Conservation (phyloP, 495 filamentous ascomycete species). For the Immersiella caudata region DNA sequence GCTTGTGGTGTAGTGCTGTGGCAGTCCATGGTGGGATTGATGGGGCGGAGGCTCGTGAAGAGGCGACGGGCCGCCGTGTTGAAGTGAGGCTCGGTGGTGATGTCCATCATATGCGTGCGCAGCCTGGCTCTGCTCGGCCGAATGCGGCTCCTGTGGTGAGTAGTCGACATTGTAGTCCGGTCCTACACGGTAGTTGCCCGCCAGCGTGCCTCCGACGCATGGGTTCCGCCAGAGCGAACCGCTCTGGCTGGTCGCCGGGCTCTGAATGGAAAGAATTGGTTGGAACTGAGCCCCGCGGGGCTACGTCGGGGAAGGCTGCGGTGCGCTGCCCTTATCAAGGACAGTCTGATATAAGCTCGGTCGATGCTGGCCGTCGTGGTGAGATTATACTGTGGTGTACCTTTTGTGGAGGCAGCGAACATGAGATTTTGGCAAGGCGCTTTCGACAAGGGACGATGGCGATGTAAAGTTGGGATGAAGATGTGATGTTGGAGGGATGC, state of each 20-base stretch:
- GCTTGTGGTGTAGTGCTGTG: conserved; percentile 53
- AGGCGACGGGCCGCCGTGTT: conserved; percentile 48
- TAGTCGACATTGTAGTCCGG: conserved; percentile 67
- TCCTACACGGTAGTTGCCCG: conserved; percentile 63
- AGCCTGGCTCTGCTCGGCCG: conserved; percentile 56
- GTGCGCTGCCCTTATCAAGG: conserved; percentile 19
- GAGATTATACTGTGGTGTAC: conserved; percentile 26
- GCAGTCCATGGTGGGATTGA: conserved; percentile 51
- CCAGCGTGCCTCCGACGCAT: conserved; percentile 70
- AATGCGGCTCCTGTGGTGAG: conserved; percentile 60
- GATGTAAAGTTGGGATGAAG: conserved; percentile 29
- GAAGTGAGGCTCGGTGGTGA: conserved; percentile 51
- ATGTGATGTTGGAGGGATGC: conserved; percentile 18
- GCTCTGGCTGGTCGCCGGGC: conserved; percentile 67
- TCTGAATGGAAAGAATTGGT: conserved; percentile 58
- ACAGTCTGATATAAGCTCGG: conserved; percentile 17
- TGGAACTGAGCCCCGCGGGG: conserved; percentile 51
- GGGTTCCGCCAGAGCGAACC: conserved; percentile 72
- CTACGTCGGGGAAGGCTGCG: conserved; percentile 34
- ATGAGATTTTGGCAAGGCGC: conserved; percentile 39
- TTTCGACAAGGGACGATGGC: conserved; percentile 30
- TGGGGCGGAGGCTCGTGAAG: conserved; percentile 47
- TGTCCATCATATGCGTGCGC: conserved; percentile 56
- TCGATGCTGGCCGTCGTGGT: conserved; percentile 15
- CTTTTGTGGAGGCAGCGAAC: conserved; percentile 36